These are phyloP conservation scores for Lachancea sp. DNA, from an alignment of 805 yeast species.

Conservation along the genomic window DNA sequence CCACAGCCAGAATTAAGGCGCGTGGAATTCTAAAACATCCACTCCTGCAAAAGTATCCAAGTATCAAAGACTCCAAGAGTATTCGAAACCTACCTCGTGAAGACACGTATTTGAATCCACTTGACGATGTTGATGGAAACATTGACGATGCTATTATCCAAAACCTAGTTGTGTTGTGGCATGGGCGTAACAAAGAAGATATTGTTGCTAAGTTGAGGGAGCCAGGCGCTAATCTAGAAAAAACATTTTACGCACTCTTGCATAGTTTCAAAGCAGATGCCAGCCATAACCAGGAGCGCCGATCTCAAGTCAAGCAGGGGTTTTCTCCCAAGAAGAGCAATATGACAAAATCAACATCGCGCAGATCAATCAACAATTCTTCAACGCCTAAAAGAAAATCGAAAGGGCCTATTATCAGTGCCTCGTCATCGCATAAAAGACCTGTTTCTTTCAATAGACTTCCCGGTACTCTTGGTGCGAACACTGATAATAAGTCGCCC, in stretches of 20 bases:
- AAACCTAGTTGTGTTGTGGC: constrained; percentile 74
- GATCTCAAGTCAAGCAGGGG: constrained; percentile 38
- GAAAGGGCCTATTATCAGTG: constrained; percentile 40
- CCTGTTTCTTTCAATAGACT: constrained; percentile 41
- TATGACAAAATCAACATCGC: constrained; percentile 5
- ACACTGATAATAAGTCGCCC: constrained; percentile 17
- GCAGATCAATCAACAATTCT: constrained; percentile 5
- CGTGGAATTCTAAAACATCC: constrained; percentile 77
- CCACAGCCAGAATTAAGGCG: constrained; percentile 71
- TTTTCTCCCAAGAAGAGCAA: constrained; percentile 13
- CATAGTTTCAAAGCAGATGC: constrained; percentile 64
- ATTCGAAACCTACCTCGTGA: constrained; percentile 36
- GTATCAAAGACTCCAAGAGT: constrained; percentile 30
- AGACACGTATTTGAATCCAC: constrained; percentile 34
- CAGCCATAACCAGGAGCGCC: constrained; percentile 27
- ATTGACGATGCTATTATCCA: constrained; percentile 71
- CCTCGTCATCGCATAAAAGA: constrained; percentile 44
- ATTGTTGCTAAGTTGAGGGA: constrained; percentile 49
- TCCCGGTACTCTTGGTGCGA: constrained; percentile 20
- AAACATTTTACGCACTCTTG: constrained; percentile 70
- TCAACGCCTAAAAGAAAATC: constrained; percentile 32
- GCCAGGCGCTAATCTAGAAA: constrained; percentile 61
- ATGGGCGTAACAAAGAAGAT: constrained; percentile 55
- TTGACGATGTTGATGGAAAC: constrained; percentile 31
- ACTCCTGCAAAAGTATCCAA: constrained; percentile 61